Conservation (phyloP, 805 yeast genomes). For the Yarrowia osloensis region DNA sequence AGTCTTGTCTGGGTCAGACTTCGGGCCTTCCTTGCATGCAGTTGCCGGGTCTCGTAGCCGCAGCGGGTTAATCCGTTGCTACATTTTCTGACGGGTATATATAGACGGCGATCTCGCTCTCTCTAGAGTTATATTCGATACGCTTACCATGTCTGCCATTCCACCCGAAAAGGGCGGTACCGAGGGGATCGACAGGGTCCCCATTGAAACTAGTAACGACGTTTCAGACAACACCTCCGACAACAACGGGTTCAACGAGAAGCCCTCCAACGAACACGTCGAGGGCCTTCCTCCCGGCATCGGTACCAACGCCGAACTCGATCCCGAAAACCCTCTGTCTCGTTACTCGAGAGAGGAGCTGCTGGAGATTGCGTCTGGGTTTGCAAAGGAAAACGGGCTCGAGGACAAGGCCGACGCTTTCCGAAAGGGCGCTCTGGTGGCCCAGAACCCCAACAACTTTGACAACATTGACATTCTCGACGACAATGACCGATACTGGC, state of each 20-base stretch:
- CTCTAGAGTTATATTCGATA: background rate
- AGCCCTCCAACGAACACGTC: background rate
- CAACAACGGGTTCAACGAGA: background rate
- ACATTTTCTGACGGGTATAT: background rate
- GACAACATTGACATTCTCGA: conserved; percentile 46
- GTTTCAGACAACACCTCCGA: conserved; percentile 14
- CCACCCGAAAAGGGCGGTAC: background rate
- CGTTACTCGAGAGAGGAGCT: conserved; percentile 1
- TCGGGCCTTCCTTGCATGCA: conserved; percentile 1
- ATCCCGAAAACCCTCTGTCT: conserved; percentile 21
- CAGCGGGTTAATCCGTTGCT: conserved; percentile 9
- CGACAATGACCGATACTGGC: conserved; percentile 41
- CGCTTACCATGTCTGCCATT: background rate
- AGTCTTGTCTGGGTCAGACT: background rate
- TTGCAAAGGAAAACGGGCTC: background rate
- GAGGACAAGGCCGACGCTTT: conserved; percentile 32
- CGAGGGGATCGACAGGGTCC: background rate
- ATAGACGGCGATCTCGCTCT: background rate
- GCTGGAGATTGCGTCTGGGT: background rate
- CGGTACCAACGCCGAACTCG: background rate
- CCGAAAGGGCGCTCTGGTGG: conserved; percentile 56
- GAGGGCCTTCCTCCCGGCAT: background rate
- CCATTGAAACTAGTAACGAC: background rate
- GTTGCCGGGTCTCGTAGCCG: background rate
- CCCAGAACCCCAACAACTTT: conserved; percentile 45